Evolutionary conservation across 495 filamentous ascomycete genomes (phyloP), one percentile per base, ranked within the genome.

Genomic region (Rostrohypoxylon terebratum): DNA sequence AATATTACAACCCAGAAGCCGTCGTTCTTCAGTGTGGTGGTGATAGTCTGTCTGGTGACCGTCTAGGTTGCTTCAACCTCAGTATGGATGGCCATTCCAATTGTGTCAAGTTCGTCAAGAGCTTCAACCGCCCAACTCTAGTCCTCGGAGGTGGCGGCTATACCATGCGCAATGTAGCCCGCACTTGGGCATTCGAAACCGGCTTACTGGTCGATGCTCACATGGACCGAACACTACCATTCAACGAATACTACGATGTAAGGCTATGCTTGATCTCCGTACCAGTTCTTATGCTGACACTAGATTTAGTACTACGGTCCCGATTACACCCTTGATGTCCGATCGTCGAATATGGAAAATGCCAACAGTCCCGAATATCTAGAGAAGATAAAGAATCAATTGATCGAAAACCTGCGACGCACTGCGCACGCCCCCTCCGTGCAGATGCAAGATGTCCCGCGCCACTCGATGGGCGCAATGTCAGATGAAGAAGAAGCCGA

Each of bases 191-290:
- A 4, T 98, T 89, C 77, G 96, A 99, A 79, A 98, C 96, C 5
- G 96, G 96, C 66, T 86, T 93, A 33, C 88, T 98, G 18, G 93
- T 98, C 14, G 93, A 92, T 34, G 87, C 93, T 25, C 86, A 90
- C 55, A 90, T 99, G 82, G 86, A 87, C 13, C 86, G 91, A 1
- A 89, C 93, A 1, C 84, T 99, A n/a, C 96, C 96, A 0, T 99
- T 92, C 78, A 98, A 97, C 63, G 96, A 99, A 75, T 99, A 98
- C 78, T 99, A 99, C 79, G 94, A 98, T 82, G 94, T 96, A 86
- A 80, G 85, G 77, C 20, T 57, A 48, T 59, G 10, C 8, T 3
- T 10, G 0, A 7, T 21, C 28, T 11, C 40, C 68, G 53, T 38
- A 11, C 16, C 34, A n/a, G 18, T 25, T 14, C 23, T 48, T 67